Base-by-base conservation (phyloP, 1,284 basidiomycete species). In the Boletellus dicymbophilus region DNA sequence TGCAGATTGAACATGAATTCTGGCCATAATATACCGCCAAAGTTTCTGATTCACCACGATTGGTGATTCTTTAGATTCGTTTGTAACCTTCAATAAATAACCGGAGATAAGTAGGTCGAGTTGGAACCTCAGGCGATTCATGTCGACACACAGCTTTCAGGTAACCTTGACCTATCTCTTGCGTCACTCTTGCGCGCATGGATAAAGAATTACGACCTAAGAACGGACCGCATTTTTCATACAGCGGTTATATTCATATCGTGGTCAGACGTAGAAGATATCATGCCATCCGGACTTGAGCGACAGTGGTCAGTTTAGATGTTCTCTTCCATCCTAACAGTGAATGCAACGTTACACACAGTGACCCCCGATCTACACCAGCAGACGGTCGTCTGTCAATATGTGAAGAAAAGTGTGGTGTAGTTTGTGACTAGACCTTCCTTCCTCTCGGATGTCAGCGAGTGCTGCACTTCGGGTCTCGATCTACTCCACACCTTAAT, bases 401-500 rank as follows among this genome's bases (percentile, higher is more conserved):
- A 37, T 49, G 41, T 25, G 27, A 42, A 43, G 42, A n/a, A n/a
- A n/a, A 33, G 26, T 6, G 21, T 21, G 21, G 50, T 21, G 18
- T 18, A 50, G 45, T 44, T 50, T 46, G 48, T 45, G 26, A 47
- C 38, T 39, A 44, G 34, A 55, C 59, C 61, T 56, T 54, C 51
- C 52, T 37, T 51, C 15, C 52, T 40, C 27, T 46, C 46, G 8
- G 13, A 40, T 36, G 11, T 26, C 18, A 20, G 30, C 16, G 27
- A 30, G 22, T 15, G 33, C 28, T 44, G 11, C 25, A 41, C 15
- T 27, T 40, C 22, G 26, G 40, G 27, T n/a, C n/a, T n/a, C n/a
- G n/a, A n/a, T n/a, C n/a, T n/a, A n/a, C n/a, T n/a, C 28, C 30
- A 33, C 30, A 21, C 43, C n/a, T 30, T 33, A 30, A 34, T 70